A percentile compares a stretch with the other conserved stretches of the same genome.
phyloP scores from a whole-genome alignment of 2,329 filamentous ascomycete genomes.

The Tolypocladium album region DNA sequence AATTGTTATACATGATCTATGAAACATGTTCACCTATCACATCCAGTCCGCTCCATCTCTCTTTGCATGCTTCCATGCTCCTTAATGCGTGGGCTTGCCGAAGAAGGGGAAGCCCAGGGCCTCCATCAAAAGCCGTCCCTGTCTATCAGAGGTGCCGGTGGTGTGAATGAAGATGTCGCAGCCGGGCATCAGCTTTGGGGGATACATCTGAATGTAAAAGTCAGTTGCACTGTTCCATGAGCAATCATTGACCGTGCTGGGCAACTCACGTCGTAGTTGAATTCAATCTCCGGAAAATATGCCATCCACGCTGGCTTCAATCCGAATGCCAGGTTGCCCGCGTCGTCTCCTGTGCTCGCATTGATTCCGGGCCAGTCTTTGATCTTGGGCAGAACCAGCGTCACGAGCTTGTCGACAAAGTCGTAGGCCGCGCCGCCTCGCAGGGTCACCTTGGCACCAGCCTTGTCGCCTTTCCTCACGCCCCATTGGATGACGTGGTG shows the following conservation, averaged over 20 bases:
- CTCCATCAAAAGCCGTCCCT: slow-evolving; percentile 61
- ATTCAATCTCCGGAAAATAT: slow-evolving; percentile 86
- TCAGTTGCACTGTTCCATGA: slow-evolving; percentile 7
- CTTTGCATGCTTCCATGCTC: background rate
- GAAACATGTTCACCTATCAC: slow-evolving; percentile 8
- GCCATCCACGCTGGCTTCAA: slow-evolving; percentile 65
- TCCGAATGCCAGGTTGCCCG: slow-evolving; percentile 80
- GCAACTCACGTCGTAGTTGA: slow-evolving; percentile 82
- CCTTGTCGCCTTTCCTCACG: slow-evolving; percentile 57
- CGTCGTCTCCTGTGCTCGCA: slow-evolving; percentile 64
- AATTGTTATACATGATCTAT: slow-evolving; percentile 23
- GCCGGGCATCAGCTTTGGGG: slow-evolving; percentile 67
- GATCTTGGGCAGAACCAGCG: slow-evolving; percentile 85
- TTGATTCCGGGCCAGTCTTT: slow-evolving; percentile 81
- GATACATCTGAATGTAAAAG: slow-evolving; percentile 38
- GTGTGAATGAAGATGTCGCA: slow-evolving; percentile 78
- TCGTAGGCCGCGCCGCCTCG: slow-evolving; percentile 74
- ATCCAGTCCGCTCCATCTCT: background rate
- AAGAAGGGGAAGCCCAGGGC: slow-evolving; percentile 55
- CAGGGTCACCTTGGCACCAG: slow-evolving; percentile 69
- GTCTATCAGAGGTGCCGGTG: slow-evolving; percentile 72
- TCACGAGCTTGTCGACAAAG: slow-evolving; percentile 82
- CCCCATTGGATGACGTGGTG: slow-evolving; percentile 66
- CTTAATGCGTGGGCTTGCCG: slow-evolving; percentile 50
- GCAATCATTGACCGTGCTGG: background rate